Percentiles rank a stretch among this genome's conserved stretches.
These are phyloP conservation scores for Talaromyces marneffei DNA, from an alignment of 2,329 filamentous ascomycete species.

Conservation along the genomic window DNA sequence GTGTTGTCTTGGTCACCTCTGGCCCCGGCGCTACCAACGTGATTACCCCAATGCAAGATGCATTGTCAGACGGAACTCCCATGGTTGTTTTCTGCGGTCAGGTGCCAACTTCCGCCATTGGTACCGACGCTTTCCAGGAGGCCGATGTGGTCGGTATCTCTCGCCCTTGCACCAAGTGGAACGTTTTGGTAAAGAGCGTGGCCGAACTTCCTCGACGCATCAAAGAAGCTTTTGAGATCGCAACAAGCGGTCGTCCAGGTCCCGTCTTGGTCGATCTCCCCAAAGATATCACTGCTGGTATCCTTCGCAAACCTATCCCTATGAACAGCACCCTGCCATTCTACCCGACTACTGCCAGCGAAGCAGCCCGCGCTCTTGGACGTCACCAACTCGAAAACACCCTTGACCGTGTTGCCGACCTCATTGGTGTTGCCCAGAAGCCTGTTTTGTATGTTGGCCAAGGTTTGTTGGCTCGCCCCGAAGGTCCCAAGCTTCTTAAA, in stretches of 20 bases:
- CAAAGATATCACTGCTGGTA: constrained; percentile 88
- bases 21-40: constrained; percentile 96
- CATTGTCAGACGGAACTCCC: constrained; percentile 88
- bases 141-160: constrained; percentile 92
- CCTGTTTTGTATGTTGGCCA: constrained; percentile 93
- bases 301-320: constrained; percentile 78
- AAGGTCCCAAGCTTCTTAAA: constrained; percentile 73
- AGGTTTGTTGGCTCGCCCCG: constrained; percentile 72
- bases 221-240: constrained; percentile 97
- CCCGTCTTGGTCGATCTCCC: constrained; percentile 93
- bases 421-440: constrained; percentile 87
- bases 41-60: constrained; percentile 93
- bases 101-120: constrained; percentile 83
- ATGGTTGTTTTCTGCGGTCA: constrained; percentile 95
- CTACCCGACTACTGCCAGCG: constrained; percentile 78
- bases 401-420: constrained; percentile 68
- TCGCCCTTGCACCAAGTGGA: constrained; percentile 96
- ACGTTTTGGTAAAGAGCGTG: constrained; percentile 94
- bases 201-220: constrained; percentile 89
- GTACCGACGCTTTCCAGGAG: constrained; percentile 95
- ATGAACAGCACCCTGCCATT: constrained; percentile 66
- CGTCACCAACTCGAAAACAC: constrained; percentile 66
- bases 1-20: constrained; percentile 93
- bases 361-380: constrained; percentile 69
- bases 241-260: constrained; percentile 85